Base-by-base conservation (phyloP, 306 rosid species). In the Acacia melanoxylon region DNA sequence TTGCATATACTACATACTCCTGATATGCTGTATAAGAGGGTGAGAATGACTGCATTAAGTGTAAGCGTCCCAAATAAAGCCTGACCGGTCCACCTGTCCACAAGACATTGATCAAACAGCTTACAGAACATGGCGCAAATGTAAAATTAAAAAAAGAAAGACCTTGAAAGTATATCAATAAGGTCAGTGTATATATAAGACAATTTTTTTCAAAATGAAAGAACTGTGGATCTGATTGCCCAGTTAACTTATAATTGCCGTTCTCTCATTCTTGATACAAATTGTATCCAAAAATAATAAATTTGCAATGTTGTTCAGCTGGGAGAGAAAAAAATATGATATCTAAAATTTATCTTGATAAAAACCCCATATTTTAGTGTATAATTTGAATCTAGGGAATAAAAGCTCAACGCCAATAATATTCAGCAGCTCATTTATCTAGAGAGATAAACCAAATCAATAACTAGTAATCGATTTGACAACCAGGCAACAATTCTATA, bases 31-130 rank as follows among this genome's bases (percentile, higher is more conserved):
- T 95, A 95, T 81, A 95, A 79, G 68, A 93, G 86, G 45, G 99
- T 93, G 56, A 93, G 91, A 87, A 95, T 86, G 75, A 95, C 59
- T 74, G 92, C 87, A 63, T 95, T 97, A 17, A 94, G 93, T 75
- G 94, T 86, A 76, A 95, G 98, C 72, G 98, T 95, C 79, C 99
- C 98, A 88, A 95, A 95, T 82, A 95, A 90, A 87, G 98, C 98
- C 78, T 95, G 98, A 79, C 98, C 97, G n/a, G 98, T 98, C 99
- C 98, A 95, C 99, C 98, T 95, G 83, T 74, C 78, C 84, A 42
- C 3, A 80, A 62, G 76, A 80, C 68, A 84, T 79, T 49, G 62
- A 84, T 80, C 25, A 68, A 68, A 42, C 42, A 62, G 51, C 44
- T 74, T 71, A 51, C 45, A 12, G 29, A 79, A 67, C 46, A 82